Evolutionary conservation across 345 rosid species (phyloP), one percentile per base, ranked within the genome.

Genomic region (Pugionium dolabratum): DNA sequence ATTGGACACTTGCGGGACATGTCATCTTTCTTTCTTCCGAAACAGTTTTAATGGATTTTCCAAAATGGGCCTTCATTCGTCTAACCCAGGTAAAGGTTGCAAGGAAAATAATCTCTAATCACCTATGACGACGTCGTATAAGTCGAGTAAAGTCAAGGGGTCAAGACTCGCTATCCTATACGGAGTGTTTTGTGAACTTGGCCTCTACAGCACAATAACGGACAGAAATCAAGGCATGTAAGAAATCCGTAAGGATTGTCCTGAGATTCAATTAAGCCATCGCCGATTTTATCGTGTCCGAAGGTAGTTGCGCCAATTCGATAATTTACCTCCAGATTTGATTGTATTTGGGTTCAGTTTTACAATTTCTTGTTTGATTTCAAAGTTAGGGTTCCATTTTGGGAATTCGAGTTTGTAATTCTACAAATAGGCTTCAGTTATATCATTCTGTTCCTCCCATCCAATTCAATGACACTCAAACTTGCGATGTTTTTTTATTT

Each of bases 151-250:
- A 41, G 50, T 58, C 59, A 56, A 51, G 36, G 30, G 41, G 60
- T 72, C 49, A 65, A 65, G 76, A 72, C 61, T 9, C 71, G 34
- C 71, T 72, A 25, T 0, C 0, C n/a, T 36, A 34, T 1, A 1
- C 26, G n/a, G 76, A 65, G 76, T 72, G 29, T 72, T 43, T 42
- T 66, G 10, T 4, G 51, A 64, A 58, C 76, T 72, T 73, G 18
- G 76, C 61, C 72, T 65, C 72, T 52, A 44, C 72, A 73, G 44
- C 65, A 65, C 62, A 56, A 62, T 9, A 33, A 41, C 34, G 60
- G 44, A 64, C 69, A 56, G 18, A 63, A 65, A 71, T 34, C 70
- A 48, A 71, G 75, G 75, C 75, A 4, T 57, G 75, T 71, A 64
- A 66, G 71, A 66, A 58, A 66, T 52, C 76, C 57, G 62, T 52